Percentiles rank a stretch among this genome's conserved stretches.
Evolutionary conservation across 2,329 filamentous ascomycete genomes (phyloP).

Genomic region (Colletotrichum sp.): DNA sequence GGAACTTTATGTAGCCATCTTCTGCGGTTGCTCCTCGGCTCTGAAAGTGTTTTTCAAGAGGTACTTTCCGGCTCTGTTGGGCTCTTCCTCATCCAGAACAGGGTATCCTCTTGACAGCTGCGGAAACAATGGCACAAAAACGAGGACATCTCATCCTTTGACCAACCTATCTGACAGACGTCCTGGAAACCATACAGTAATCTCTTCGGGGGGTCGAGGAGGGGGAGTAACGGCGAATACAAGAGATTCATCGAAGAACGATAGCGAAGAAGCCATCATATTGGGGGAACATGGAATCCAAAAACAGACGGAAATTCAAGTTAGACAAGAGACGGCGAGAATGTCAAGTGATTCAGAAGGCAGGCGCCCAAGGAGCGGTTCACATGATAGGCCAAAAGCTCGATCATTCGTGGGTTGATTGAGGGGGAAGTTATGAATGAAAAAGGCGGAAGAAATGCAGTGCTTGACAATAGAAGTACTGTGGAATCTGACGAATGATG

Average conservation of each 20-base stretch:
- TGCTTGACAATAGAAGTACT: no score
- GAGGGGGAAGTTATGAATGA: background rate
- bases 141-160: background rate
- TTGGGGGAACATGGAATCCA: background rate
- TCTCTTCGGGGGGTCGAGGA: background rate
- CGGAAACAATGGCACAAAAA: background rate
- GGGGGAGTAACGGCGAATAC: no score
- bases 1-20: conserved; percentile 1
- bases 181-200: background rate
- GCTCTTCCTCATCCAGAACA: background rate
- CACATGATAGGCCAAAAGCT: background rate
- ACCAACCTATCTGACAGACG: background rate
- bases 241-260: background rate
- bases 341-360: background rate
- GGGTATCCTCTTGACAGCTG: background rate
- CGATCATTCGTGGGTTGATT: background rate
- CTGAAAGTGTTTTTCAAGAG: background rate
- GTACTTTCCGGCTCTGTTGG: background rate
- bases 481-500: no score
- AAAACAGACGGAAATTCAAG: background rate
- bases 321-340: background rate
- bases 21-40: background rate
- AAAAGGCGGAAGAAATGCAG: background rate
- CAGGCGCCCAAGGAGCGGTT: background rate
- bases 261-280: background rate